Conservation (phyloP, 257 asterid genomes). For the Ocimum tenuiflorum region DNA sequence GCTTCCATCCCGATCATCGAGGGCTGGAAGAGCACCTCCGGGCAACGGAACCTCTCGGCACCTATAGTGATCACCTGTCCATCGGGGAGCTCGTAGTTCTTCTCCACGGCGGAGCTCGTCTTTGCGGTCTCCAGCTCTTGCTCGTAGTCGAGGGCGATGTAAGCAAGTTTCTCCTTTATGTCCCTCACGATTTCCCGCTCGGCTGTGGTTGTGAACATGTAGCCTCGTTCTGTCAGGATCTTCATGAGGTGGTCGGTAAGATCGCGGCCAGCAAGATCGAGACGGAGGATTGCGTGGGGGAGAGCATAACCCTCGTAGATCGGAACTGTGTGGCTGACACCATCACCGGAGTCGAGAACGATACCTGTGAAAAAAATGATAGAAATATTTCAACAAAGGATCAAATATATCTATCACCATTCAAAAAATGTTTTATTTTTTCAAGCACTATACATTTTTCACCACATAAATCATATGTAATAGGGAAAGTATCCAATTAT, state of each 20-base stretch:
- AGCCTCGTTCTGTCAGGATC: slow-evolving; percentile 45
- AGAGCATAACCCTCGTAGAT: slow-evolving; percentile 45
- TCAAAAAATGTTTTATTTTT: not conserved
- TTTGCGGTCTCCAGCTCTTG: slow-evolving; percentile 42
- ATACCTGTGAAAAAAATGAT: too few relatives aligned
- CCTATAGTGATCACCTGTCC: slow-evolving; percentile 54
- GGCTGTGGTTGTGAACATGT: slow-evolving; percentile 43
- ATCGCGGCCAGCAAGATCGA: slow-evolving; percentile 45
- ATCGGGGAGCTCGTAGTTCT: slow-evolving; percentile 46
- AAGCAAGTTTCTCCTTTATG: slow-evolving; percentile 46
- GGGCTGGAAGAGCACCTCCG: slow-evolving; percentile 52
- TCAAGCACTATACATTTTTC: too few relatives aligned
- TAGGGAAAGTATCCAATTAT: too few relatives aligned
- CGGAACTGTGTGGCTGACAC: slow-evolving; percentile 39
- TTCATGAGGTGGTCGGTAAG: slow-evolving; percentile 43
- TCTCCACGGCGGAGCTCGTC: slow-evolving; percentile 47
- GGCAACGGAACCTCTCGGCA: slow-evolving; percentile 45
- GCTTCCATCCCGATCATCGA: slow-evolving; percentile 50
- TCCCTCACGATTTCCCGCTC: slow-evolving; percentile 53
- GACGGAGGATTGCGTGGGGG: slow-evolving; percentile 44
- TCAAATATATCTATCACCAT: not conserved
- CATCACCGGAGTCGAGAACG: slow-evolving; percentile 38
- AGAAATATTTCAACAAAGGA: too few relatives aligned
- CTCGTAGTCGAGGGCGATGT: slow-evolving; percentile 45
- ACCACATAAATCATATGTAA: too few relatives aligned